Evolutionary conservation across 129 eudicot genomes (phyloP).

Genomic region (Tagetes erecta): DNA sequence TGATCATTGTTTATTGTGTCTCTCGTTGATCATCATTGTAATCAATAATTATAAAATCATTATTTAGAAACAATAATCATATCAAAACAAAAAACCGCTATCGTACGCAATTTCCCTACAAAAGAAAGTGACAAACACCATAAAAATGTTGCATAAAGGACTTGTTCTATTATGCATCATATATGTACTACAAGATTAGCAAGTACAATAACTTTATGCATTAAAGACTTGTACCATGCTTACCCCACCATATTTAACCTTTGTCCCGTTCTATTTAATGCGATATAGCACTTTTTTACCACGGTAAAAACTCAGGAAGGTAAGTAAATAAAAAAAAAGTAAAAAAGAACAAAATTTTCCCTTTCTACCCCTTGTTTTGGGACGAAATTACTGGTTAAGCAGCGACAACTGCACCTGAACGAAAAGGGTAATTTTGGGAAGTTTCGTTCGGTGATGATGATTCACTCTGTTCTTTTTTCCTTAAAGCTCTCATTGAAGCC

Average conservation of each 20-base stretch:
- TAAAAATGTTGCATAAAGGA: conserved; percentile 16
- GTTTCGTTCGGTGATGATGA: conserved; percentile 47
- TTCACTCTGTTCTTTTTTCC: conserved; percentile 57
- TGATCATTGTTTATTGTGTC: too few species aligned
- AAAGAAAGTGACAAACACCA: conserved; percentile 19
- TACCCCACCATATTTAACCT: conserved; percentile 11
- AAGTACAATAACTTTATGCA: neutral
- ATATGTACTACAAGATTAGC: conserved; percentile 16
- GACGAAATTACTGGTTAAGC: conserved; percentile 35
- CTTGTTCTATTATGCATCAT: conserved; percentile 16
- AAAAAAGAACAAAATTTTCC: conserved; percentile 22
- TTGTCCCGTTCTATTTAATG: neutral
- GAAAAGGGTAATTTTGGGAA: conserved; percentile 43
- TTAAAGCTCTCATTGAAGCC: conserved; percentile 54
- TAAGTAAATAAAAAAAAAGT: neutral
- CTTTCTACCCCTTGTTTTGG: conserved; percentile 10
- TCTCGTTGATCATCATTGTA: too few species aligned
- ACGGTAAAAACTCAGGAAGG: conserved; percentile 26
- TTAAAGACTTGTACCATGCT: conserved; percentile 1
- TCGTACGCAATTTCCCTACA: neutral
- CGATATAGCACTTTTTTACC: conserved; percentile 31
- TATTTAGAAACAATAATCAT: neutral
- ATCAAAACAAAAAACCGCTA: neutral
- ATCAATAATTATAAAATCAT: neutral
- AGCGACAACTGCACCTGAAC: conserved; percentile 64